Evolutionary conservation across 1,284 basidiomycete species (phyloP), one percentile per base, ranked within the genome.

Genomic region (Microbotryum scabiosae): DNA sequence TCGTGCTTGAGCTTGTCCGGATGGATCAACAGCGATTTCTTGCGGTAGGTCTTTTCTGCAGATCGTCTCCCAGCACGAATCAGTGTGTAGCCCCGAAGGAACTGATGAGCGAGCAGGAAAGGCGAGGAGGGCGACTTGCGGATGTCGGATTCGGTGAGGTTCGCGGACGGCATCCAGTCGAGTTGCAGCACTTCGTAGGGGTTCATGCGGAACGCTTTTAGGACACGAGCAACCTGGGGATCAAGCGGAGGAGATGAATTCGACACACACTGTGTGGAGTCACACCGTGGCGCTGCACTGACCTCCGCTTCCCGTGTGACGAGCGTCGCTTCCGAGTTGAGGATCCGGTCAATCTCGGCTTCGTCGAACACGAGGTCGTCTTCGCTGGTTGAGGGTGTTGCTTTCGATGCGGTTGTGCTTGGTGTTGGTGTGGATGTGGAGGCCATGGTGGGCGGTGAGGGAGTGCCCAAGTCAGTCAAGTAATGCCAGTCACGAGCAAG

Each of bases 1-100:
- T 77, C 77, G 70, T 81, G 78, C 70, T 80, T 66, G 68, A 79
- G 79, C 73, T 81, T 82, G 72, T 82, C 81, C 18, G 81, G 81
- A 69, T 82, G 81, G 56, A 82, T 81, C 70, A 81, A 70, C 62
- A 82, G 73, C 20, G 78, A 80, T 70, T 79, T 81, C 71, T 78
- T 79, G 60, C 81, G 75, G 66, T 80, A 82, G 56, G 76, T 75
- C 70, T 78, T 78, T 68, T 79, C 79, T 69, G 64, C 16, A 4
- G 30, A 23, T 28, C 57, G 56, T n/a, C n/a, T n/a, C n/a, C n/a
- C n/a, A 18, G 32, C 25, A 46, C 23, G 21, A 32, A 14, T 48
- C 12, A 3, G 21, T 20, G 20, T 16, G 16, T 36, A 51, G 28
- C 48, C 28, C 46, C 16, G 5, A 18, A 3, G 7, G 28, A n/a